Base-by-base conservation (phyloP, 2,329 filamentous ascomycete species). In the Neoarthrinium moseri region DNA sequence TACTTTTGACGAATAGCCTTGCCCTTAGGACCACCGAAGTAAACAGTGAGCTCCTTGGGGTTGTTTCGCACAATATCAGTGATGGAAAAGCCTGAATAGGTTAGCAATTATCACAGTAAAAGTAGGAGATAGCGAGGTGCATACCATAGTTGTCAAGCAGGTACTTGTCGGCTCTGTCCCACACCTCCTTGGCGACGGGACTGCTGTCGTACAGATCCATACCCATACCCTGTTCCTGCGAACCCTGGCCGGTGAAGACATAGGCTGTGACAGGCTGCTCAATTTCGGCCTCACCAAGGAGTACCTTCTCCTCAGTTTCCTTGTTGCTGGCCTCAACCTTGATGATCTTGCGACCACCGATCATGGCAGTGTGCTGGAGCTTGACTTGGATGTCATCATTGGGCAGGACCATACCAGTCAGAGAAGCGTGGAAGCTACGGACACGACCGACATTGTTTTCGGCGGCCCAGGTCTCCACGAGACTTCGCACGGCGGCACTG, bases 11-110 rank as follows among this genome's bases (percentile, higher is more conserved):
- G 90, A 58, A 99, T 99, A 42, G 90, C 91, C 74, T 97, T 99
- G 64, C 94, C 94, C 48, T 90, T 88, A 51, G 94, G 91, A 39
- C 94, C 94, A 73, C 95, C 94, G 63, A 99, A 99, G 76, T 99
- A 89, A 54, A 99, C 89, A 5, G 95, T 99, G 45, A 99, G 84
- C 73, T 97, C 94, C 78, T 96, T 96, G 53, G 94, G 94, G 72
- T 99, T 99, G 77, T 97, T 99, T 79, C 91, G 95, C 69, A 99
- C 94, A 61, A 99, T 99, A 71, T 97, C 91, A 64, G 91, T 95
- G 61, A 99, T 99, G 5, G 91, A 91, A 63, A 99, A 96, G 60
- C 89, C 86, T 90, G 51, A 15, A 36, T 33, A 40, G 17, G 15
- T 23, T 54, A 51, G 56, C 39, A 37, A 34, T 11, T 17, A 21